These are phyloP conservation scores for Suillus subluteus DNA, from an alignment of 768 basidiomycete genomes.

Conservation along the genomic window DNA sequence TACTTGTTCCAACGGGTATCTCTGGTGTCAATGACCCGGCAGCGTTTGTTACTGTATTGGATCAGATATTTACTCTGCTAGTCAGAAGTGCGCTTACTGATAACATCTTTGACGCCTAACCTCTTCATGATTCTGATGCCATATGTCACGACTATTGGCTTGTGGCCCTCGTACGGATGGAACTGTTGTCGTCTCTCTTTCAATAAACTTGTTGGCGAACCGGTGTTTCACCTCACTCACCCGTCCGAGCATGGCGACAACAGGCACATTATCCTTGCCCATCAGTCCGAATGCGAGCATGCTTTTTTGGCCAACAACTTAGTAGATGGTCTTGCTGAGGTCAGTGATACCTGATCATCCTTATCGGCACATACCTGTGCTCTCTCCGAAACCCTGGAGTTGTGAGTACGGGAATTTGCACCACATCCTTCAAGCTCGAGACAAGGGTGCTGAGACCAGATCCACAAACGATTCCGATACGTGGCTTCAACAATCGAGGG, in stretches of 20 bases:
- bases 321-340: neutral
- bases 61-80: neutral
- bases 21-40: conserved; percentile 78
- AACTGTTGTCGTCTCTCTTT: conserved; percentile 48
- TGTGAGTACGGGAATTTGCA: conserved; percentile 66
- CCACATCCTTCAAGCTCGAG: conserved; percentile 55
- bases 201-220: neutral
- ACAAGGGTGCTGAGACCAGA: conserved; percentile 82
- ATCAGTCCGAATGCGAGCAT: conserved; percentile 80
- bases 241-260: conserved; percentile 89
- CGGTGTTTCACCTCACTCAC: conserved; percentile 41
- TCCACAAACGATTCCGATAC: conserved; percentile 85
- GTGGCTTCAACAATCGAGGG: conserved; percentile 52
- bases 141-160: conserved; percentile 68
- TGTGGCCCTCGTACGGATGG: conserved; percentile 85
- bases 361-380: conserved; percentile 59
- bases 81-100: conserved; percentile 55
- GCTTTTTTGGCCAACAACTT: conserved; percentile 84
- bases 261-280: conserved; percentile 69
- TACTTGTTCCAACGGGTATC: conserved; percentile 82
- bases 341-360: neutral
- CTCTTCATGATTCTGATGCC: conserved; percentile 80
- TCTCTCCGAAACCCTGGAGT: conserved; percentile 75
- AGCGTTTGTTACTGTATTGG: conserved; percentile 78
- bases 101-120: conserved; percentile 74